These are phyloP conservation scores for Atalantia buxifolia DNA, from an alignment of 345 rosid species.

Conservation along the genomic window DNA sequence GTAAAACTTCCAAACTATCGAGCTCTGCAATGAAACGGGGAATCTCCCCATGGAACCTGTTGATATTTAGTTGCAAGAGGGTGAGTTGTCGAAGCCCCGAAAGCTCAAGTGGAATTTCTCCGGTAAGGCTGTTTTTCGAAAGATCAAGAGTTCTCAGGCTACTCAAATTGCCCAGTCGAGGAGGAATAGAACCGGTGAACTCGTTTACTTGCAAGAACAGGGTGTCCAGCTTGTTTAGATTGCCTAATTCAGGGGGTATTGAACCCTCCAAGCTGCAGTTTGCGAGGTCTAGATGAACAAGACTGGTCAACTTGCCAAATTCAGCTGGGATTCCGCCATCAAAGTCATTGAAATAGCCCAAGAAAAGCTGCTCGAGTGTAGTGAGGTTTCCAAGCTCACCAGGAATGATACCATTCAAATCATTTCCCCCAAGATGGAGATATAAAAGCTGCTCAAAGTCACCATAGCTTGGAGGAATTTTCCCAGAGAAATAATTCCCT, in stretches of 20 bases:
- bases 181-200: constrained; percentile 64
- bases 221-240: constrained; percentile 59
- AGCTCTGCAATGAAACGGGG: constrained; percentile 61
- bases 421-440: constrained; percentile 78
- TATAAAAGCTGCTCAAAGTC: constrained; percentile 46
- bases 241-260: constrained; percentile 63
- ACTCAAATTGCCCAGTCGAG: constrained; percentile 68
- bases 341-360: constrained; percentile 74
- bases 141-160: constrained; percentile 68
- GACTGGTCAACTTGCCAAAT: constrained; percentile 57
- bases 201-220: constrained; percentile 68
- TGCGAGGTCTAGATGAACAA: constrained; percentile 72
- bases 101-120: constrained; percentile 73
- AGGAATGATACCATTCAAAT: constrained; percentile 72
- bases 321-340: constrained; percentile 73
- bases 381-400: constrained; percentile 66
- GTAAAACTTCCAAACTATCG: constrained; percentile 52
- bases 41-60: constrained; percentile 75
- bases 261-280: constrained; percentile 71
- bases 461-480: constrained; percentile 66
- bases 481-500: constrained; percentile 77
- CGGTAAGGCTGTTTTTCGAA: constrained; percentile 69
- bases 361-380: constrained; percentile 49
- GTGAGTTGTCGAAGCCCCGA: constrained; percentile 53
- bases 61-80: constrained; percentile 72